Evolutionary conservation across 2,329 filamentous ascomycete genomes (phyloP).

Genomic region (Phoma sp.): DNA sequence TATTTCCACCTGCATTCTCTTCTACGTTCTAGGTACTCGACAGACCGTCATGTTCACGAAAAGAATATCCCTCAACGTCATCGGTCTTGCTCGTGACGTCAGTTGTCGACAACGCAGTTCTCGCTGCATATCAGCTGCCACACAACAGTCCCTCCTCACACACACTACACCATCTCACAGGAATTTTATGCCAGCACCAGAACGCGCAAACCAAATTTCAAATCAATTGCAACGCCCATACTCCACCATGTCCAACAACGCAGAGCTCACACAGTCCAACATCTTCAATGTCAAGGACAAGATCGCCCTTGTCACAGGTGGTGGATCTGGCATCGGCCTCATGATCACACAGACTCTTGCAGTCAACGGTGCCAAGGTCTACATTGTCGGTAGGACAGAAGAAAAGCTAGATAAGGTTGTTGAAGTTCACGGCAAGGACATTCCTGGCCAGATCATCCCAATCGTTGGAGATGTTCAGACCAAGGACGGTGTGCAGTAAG

Average conservation of each 20-base stretch:
- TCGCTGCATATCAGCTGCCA: conserved; percentile 23
- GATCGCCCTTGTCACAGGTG: conserved; percentile 52
- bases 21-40: conserved; percentile 3
- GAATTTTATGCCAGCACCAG: conserved; percentile 18
- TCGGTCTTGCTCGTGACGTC: conserved; percentile 33
- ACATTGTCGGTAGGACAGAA: conserved; percentile 55
- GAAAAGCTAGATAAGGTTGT: conserved; percentile 58
- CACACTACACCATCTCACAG: not conserved
- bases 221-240: conserved; percentile 24
- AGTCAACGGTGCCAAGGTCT: conserved; percentile 56
- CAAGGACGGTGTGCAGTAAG: conserved; percentile 52
- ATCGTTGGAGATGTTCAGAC: conserved; percentile 53
- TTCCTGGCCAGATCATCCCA: conserved; percentile 55
- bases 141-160: conserved; percentile 9
- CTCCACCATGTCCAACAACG: conserved; percentile 44
- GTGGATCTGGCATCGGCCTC: conserved; percentile 56
- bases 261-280: conserved; percentile 39
- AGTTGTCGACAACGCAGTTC: conserved; percentile 18
- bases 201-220: conserved; percentile 20
- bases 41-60: conserved; percentile 4
- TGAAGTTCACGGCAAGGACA: conserved; percentile 52
- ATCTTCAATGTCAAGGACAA: conserved; percentile 50
- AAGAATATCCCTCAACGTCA: conserved; percentile 19
- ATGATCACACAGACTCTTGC: conserved; percentile 57
- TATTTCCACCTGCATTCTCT: conserved; percentile 2